phyloP scores from a whole-genome alignment of 257 asterid genomes.

The Phtheirospermum japonicum region DNA sequence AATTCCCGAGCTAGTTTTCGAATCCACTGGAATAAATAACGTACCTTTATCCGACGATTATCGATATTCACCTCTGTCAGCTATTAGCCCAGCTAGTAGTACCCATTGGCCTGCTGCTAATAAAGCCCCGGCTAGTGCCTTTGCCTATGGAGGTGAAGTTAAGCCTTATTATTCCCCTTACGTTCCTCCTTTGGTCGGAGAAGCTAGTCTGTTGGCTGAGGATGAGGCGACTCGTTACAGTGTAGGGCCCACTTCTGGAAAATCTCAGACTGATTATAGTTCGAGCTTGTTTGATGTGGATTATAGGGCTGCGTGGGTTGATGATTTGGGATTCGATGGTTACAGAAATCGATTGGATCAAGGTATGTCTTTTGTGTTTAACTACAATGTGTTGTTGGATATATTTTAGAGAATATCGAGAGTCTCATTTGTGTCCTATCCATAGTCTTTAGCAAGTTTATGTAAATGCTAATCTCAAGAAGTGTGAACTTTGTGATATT shows the following conservation, averaged over 20 bases:
- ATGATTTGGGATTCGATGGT: slow-evolving; percentile 43
- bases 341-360: slow-evolving; percentile 36
- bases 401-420: no score
- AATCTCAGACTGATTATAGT: slow-evolving; percentile 57
- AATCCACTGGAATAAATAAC: slow-evolving; percentile 40
- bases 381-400: no score
- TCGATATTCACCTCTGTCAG: slow-evolving; percentile 35
- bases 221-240: slow-evolving; percentile 40
- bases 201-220: slow-evolving; percentile 32
- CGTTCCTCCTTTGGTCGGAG: slow-evolving; percentile 43
- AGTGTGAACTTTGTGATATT: neutral
- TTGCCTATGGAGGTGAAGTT: slow-evolving; percentile 41
- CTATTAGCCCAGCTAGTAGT: slow-evolving; percentile 32
- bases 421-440: neutral
- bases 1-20: slow-evolving; percentile 35
- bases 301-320: slow-evolving; percentile 49
- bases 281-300: slow-evolving; percentile 57
- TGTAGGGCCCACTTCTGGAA: slow-evolving; percentile 41
- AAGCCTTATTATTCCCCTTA: slow-evolving; percentile 48
- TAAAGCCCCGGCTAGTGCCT: slow-evolving; percentile 28
- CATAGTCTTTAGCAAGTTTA: neutral
- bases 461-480: neutral
- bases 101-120: slow-evolving; percentile 45
- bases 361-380: slow-evolving; percentile 46
- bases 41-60: slow-evolving; percentile 39